Base-by-base conservation (phyloP, 2,329 filamentous ascomycete species). In the Cladosporium austrohemisphaericum region DNA sequence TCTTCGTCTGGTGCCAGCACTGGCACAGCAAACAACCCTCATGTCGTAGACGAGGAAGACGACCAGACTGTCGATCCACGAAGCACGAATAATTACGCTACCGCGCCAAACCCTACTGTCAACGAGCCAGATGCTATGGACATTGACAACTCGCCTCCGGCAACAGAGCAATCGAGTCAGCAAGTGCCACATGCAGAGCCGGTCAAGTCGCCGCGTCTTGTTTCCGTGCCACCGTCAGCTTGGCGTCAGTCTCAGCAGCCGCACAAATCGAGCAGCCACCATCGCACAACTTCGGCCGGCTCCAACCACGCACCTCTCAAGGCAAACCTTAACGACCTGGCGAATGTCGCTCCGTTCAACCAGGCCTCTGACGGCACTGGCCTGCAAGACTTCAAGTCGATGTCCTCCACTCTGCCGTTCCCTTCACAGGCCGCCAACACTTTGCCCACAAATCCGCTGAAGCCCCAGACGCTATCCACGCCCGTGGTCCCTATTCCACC, bases 351-450 rank as follows among this genome's bases (percentile, higher is more conserved):
- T 49, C 62, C 63, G 2, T 65, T 82, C 9, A 23, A 68, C 7
- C 71, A 74, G 32, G 70, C 73, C 11, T 70, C 72, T 5, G 66
- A 33, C 63, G 72, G 5, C 70, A 72, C 36, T 61, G 78, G 79
- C 7, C 71, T 83, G 14, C 68, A 73, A 19, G 74, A 76, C 46
- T 60, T 84, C 18, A 70, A 73, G 22, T 76, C 80, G 49, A 67
- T 85, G 31, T 70, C 68, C 32, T 69, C 71, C 7, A 76, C 70
- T 1, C 69, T 85, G 2, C 81, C 81, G 3, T 84, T 84, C 60
- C 65, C 76, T 51, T 84, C 81, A 2, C 71, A 75, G 32, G 61
- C 80, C 3, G 71, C 73, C 4, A 68, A 69, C 22, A 58, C 65
- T 4, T 65, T 73, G 22, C 71, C 71, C 5, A 70, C 67, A 5